Percentiles rank a stretch among this genome's conserved stretches.
phyloP scores from a whole-genome alignment of 805 yeast genomes.

The Yarrowia sp. region DNA sequence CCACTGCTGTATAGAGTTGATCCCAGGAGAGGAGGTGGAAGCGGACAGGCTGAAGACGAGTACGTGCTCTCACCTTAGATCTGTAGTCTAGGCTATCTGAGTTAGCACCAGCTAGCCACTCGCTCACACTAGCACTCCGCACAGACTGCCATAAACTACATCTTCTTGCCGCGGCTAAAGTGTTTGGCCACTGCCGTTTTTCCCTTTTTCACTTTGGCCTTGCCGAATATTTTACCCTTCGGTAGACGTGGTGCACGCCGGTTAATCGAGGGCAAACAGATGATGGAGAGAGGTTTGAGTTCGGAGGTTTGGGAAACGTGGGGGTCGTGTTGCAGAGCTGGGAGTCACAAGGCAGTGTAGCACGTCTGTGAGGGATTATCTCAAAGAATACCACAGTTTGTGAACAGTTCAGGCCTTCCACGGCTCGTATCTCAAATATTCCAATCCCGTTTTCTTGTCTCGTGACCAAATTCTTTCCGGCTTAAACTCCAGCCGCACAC shows the following conservation, averaged over 20 bases:
- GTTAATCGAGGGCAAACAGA: slow-evolving; percentile 22
- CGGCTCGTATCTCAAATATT: too few species aligned
- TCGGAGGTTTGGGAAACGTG: slow-evolving; percentile 8
- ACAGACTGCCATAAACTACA: background rate
- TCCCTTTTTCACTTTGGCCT: background rate
- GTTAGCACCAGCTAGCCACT: too few species aligned
- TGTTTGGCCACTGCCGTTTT: background rate
- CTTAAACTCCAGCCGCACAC: slow-evolving; percentile 20
- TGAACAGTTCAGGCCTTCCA: too few species aligned
- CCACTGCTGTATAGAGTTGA: slow-evolving; percentile 20
- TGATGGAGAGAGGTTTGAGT: slow-evolving; percentile 6
- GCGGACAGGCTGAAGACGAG: background rate
- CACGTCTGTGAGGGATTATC: too few species aligned
- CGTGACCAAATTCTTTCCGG: background rate
- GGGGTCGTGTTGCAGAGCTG: background rate
- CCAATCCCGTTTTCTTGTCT: background rate
- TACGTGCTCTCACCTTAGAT: too few species aligned
- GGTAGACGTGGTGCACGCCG: background rate
- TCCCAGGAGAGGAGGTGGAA: slow-evolving; percentile 26
- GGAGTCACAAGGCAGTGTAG: too few species aligned
- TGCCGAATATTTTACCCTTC: background rate
- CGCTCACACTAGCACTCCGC: too few species aligned
- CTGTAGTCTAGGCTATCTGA: too few species aligned
- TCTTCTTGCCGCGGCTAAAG: background rate
- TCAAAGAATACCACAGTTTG: too few species aligned